These are phyloP conservation scores for Vickermania spadyakhi DNA, from an alignment of 208 protist genomes.

Conservation along the genomic window DNA sequence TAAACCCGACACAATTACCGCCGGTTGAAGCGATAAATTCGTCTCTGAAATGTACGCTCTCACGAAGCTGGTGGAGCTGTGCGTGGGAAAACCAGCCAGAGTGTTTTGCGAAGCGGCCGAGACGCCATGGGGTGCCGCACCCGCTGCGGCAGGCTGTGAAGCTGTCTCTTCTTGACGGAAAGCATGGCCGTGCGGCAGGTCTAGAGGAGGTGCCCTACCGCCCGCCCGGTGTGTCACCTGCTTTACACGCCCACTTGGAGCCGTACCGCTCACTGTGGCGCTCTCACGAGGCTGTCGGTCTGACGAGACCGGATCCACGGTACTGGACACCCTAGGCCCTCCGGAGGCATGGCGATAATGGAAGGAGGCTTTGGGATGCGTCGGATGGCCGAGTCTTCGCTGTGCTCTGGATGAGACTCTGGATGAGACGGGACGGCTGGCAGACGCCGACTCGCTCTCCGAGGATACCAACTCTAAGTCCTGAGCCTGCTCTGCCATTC, in stretches of 20 bases:
- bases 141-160: background rate
- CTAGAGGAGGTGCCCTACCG: background rate
- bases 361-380: no score
- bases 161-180: no score
- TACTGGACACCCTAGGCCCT: background rate
- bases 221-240: background rate
- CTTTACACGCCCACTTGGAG: background rate
- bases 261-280: background rate
- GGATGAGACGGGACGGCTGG: background rate
- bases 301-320: background rate
- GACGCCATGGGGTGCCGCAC: background rate
- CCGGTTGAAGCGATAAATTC: slow-evolving; percentile 51
- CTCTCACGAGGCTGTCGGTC: background rate
- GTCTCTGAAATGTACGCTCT: slow-evolving; percentile 76
- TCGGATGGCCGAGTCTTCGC: background rate
- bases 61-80: slow-evolving; percentile 78
- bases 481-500: background rate
- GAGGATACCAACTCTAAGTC: background rate
- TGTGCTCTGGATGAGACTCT: background rate
- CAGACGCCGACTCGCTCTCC: background rate
- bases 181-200: no score
- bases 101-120: background rate
- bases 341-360: background rate
- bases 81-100: slow-evolving; percentile 37
- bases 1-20: slow-evolving; percentile 53